These are phyloP conservation scores for Pseudoscleropodium purum DNA, from an alignment of 225 moss, liverwort and hornwort species.

Conservation along the genomic window DNA sequence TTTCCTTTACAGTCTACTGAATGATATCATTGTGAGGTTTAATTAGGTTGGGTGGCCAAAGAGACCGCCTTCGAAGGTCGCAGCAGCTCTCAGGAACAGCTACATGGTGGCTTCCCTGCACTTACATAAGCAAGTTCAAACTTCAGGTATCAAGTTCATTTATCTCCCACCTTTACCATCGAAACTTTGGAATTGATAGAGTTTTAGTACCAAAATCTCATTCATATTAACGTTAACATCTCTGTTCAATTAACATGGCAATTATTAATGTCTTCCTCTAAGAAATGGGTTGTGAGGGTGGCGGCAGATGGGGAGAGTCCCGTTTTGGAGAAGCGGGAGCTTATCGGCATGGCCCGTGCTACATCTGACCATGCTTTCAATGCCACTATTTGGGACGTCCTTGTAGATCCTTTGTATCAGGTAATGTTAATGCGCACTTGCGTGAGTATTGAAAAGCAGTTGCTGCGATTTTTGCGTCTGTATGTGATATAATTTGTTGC, in stretches of 20 bases:
- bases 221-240: neutral
- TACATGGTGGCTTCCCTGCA: conserved; percentile 96
- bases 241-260: neutral
- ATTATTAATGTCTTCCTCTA: neutral
- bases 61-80: conserved; percentile 94
- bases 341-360: conserved; percentile 99
- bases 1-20: neutral
- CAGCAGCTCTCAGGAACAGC: conserved; percentile 92
- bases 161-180: neutral
- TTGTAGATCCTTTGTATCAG: conserved; percentile 95
- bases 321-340: conserved; percentile 60
- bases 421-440: conserved; percentile 8
- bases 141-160: conserved; percentile 17
- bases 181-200: neutral
- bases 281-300: neutral
- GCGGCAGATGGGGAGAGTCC: conserved; percentile 49
- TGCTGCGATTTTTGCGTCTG: neutral
- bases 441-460: neutral
- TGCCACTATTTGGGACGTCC: conserved; percentile 99
- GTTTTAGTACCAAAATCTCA: neutral
- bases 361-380: conserved; percentile 99
- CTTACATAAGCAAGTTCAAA: conserved; percentile 46
- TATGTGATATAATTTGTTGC: neutral
- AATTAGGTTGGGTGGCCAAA: conserved; percentile 97
- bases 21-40: neutral